phyloP scores from a whole-genome alignment of 2,329 filamentous ascomycete genomes.

The Pseudopithomyces maydicus region DNA sequence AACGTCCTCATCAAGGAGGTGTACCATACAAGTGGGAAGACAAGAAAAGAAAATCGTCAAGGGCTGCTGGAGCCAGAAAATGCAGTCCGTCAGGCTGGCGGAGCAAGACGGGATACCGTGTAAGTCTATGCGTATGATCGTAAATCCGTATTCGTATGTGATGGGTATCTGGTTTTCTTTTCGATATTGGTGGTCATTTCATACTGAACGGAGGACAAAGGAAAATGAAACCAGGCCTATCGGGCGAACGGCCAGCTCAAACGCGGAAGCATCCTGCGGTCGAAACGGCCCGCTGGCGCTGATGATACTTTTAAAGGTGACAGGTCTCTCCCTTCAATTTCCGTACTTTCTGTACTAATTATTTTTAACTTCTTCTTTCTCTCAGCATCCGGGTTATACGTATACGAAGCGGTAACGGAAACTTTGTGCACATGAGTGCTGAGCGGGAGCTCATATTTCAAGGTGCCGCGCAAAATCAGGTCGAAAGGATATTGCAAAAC shows the following conservation, averaged over 20 bases:
- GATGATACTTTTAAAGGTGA: conserved; percentile 29
- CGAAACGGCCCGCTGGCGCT: conserved; percentile 33
- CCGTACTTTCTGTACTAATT: conserved; percentile 3
- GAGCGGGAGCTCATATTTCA: conserved; percentile 77
- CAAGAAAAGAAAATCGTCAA: conserved; percentile 8
- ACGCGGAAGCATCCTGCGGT: conserved; percentile 28
- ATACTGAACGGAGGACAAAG: conserved; percentile 3
- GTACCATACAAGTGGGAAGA: background rate
- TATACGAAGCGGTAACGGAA: conserved; percentile 49
- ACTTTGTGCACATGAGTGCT: conserved; percentile 60
- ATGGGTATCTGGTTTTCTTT: conserved; percentile 14
- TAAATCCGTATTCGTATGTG: conserved; percentile 12
- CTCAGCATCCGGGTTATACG: conserved; percentile 42
- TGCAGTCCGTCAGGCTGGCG: conserved; percentile 2
- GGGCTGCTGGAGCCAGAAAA: conserved; percentile 4
- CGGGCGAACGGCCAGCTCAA: conserved; percentile 11
- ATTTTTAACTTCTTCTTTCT: conserved; percentile 34
- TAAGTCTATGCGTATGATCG: conserved; percentile 15
- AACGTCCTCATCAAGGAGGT: background rate
- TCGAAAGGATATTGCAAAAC: conserved; percentile 93
- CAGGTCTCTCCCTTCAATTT: conserved; percentile 12
- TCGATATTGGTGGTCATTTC: background rate
- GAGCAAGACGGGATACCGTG: conserved; percentile 7
- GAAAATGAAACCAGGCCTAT: conserved; percentile 18
- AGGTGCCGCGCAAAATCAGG: conserved; percentile 85